Percentiles rank a stretch among this genome's conserved stretches.
Conservation (phyloP, 179 eudicot genomes). For the Camellia oleifera region DNA sequence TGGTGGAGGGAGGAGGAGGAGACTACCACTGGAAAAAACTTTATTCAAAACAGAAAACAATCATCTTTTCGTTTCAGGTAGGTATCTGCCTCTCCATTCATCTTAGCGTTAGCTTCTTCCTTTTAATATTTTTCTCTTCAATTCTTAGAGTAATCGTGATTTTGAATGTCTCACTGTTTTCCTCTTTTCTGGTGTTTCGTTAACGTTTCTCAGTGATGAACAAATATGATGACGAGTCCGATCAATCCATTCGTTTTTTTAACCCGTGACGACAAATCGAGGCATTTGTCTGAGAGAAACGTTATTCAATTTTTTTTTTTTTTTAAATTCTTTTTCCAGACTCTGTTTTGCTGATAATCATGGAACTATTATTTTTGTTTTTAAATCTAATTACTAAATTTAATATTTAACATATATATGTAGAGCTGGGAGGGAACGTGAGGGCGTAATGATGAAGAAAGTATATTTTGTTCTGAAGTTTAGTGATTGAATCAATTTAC, state of each 20-base stretch:
- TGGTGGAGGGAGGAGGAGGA: too few species aligned
- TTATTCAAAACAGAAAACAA: too few species aligned
- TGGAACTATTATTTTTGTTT: too few species aligned
- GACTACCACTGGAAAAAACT: too few species aligned
- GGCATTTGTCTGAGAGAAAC: constrained; percentile 72
- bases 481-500: constrained; percentile 8
- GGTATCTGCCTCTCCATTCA: too few species aligned
- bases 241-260: constrained; percentile 35
- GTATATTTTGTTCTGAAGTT: neutral
- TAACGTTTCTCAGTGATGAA: constrained; percentile 47
- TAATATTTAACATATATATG: too few species aligned
- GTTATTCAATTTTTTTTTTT: neutral
- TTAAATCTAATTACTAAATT: too few species aligned
- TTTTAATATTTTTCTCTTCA: neutral
- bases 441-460: constrained; percentile 11
- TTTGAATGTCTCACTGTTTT: too few species aligned
- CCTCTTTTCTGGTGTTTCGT: too few species aligned
- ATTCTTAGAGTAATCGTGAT: neutral
- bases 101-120: neutral
- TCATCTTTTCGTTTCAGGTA: neutral
- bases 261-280: constrained; percentile 46
- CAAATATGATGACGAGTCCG: constrained; percentile 61
- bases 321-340: neutral
- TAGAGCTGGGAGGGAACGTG: too few species aligned
- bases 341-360: neutral